Percentiles rank a stretch among this genome's conserved stretches.
Evolutionary conservation across 106 monocot genomes (phyloP).

Genomic region (Xerophyta viscosa): DNA sequence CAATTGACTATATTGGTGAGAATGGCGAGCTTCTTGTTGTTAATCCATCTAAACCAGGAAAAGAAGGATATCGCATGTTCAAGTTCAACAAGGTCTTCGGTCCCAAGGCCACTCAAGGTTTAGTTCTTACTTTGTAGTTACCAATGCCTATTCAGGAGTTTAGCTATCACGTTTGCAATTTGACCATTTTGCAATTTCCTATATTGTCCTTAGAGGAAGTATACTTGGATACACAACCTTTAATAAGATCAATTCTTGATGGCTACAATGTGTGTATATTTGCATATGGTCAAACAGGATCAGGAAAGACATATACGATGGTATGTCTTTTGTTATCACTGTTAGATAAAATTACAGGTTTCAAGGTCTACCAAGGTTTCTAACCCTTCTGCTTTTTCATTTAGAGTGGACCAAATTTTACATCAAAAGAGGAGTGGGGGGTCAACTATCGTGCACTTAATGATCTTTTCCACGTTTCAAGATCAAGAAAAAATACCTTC

Average conservation of each 20-base stretch:
- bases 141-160: too few relatives aligned
- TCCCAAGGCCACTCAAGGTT: conserved; percentile 82
- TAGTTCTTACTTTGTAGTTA: not conserved
- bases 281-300: conserved; percentile 99
- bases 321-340: conserved; percentile 34
- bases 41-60: conserved; percentile 83
- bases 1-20: conserved; percentile 74
- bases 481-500: conserved; percentile 46
- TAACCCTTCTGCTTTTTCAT: not conserved
- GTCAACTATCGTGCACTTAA: conserved; percentile 86
- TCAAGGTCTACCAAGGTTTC: too few relatives aligned
- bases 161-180: too few relatives aligned
- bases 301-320: conserved; percentile 99
- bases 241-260: conserved; percentile 91
- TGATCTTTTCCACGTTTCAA: conserved; percentile 80
- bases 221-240: conserved; percentile 76
- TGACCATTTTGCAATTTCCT: too few relatives aligned
- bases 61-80: conserved; percentile 84
- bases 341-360: too few relatives aligned
- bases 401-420: conserved; percentile 70
- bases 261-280: conserved; percentile 97
- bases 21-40: conserved; percentile 74
- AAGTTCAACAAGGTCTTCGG: conserved; percentile 86
- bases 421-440: conserved; percentile 76
- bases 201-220: conserved; percentile 46